Evolutionary conservation across 441 rosid species (phyloP).

Genomic region (Mallotus japonicus): DNA sequence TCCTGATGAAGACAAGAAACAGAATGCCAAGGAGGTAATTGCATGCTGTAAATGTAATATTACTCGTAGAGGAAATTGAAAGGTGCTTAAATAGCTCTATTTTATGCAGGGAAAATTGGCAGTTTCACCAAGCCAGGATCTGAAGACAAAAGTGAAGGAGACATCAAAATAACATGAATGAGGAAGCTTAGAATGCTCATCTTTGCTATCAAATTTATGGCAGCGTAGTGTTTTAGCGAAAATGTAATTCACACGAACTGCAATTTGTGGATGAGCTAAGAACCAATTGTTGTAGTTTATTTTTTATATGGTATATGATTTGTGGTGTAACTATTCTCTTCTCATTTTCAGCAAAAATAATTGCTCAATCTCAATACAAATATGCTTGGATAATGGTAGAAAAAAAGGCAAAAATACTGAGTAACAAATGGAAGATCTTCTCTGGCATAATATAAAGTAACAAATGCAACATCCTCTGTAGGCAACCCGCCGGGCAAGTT

Average conservation of each 20-base stretch:
- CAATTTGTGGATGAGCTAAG: background rate
- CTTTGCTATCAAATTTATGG: background rate
- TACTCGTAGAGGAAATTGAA: background rate
- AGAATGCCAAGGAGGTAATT: constrained; percentile 19
- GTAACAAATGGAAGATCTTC: too few species aligned
- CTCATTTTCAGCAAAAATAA: too few species aligned
- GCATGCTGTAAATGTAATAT: background rate
- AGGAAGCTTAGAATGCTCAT: background rate
- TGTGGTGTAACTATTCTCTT: too few species aligned
- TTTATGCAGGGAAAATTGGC: constrained; percentile 23
- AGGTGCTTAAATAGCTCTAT: background rate
- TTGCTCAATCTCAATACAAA: too few species aligned
- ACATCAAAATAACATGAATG: background rate
- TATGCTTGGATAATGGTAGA: too few species aligned
- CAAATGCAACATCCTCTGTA: too few species aligned
- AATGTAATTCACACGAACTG: background rate
- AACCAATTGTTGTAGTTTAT: background rate
- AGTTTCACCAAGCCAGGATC: constrained; percentile 17
- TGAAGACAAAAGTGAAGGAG: constrained; percentile 19
- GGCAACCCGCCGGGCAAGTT: too few species aligned
- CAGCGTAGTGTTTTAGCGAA: background rate
- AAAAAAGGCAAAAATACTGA: too few species aligned
- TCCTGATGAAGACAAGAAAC: constrained; percentile 12
- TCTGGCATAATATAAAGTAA: too few species aligned
- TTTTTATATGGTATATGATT: too few species aligned